Conservation (phyloP, 1,284 basidiomycete species). For the Puccinia hordei region DNA sequence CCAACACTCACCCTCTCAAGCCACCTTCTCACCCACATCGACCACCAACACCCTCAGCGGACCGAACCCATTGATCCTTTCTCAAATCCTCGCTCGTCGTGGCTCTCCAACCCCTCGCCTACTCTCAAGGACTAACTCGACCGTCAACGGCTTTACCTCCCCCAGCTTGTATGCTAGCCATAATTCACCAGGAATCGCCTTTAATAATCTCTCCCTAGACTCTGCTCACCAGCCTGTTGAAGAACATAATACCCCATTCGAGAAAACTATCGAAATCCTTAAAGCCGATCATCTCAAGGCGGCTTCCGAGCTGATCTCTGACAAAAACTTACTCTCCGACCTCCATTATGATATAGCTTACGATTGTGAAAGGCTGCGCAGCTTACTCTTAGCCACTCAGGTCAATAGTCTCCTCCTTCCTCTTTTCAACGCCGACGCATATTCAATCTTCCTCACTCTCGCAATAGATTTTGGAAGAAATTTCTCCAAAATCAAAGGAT, state of each 20-base stretch:
- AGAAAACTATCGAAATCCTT: constrained; percentile 81
- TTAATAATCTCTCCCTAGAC: constrained; percentile 32
- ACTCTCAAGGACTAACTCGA: constrained; percentile 58
- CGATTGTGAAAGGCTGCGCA: constrained; percentile 84
- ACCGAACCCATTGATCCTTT: constrained; percentile 52
- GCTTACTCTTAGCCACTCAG: constrained; percentile 86
- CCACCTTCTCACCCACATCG: constrained; percentile 52
- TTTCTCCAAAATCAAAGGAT: constrained; percentile 89
- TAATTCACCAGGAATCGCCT: constrained; percentile 49
- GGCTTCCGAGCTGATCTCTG: constrained; percentile 69
- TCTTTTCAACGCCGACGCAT: no score
- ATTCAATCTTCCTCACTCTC: no score
- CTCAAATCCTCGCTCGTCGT: constrained; percentile 47
- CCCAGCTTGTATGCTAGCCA: constrained; percentile 52
- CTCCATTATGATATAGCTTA: constrained; percentile 82
- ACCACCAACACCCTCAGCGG: constrained; percentile 41
- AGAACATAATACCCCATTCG: constrained; percentile 64
- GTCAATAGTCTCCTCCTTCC: constrained; percentile 62
- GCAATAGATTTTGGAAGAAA: constrained; percentile 87
- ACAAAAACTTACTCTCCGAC: constrained; percentile 70
- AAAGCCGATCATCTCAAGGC: constrained; percentile 80
- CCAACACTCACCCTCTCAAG: constrained; percentile 1
- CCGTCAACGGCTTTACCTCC: constrained; percentile 58
- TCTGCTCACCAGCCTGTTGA: constrained; percentile 23
- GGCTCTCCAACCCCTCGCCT: constrained; percentile 52